A percentile compares a stretch with the other conserved stretches of the same genome.
phyloP scores from a whole-genome alignment of 192 early-diverging fungal genomes.

The Podila minutissima region DNA sequence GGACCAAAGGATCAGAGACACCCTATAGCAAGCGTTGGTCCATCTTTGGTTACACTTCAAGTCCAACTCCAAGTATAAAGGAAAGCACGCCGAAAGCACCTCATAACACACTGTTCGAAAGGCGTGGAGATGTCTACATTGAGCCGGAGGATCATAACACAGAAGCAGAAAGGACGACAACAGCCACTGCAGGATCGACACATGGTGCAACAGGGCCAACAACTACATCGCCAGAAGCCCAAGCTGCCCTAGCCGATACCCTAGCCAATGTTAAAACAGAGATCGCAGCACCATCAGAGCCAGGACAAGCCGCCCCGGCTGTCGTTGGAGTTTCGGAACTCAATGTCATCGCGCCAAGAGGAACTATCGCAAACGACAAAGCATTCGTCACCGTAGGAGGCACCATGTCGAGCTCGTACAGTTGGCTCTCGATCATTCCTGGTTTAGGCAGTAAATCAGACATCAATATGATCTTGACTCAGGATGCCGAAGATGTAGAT shows the following conservation, averaged over 20 bases:
- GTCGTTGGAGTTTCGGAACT: constrained; percentile 28
- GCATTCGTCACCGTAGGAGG: neutral
- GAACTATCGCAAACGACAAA: neutral
- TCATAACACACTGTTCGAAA: constrained; percentile 2
- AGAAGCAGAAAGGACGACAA: neutral
- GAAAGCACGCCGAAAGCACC: neutral
- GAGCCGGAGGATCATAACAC: constrained; percentile 16
- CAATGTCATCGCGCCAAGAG: constrained; percentile 12
- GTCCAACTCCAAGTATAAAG: neutral
- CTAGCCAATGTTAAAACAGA: neutral
- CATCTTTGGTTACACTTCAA: constrained; percentile 23
- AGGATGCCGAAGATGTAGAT: constrained; percentile 12
- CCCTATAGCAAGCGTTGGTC: constrained; percentile 35
- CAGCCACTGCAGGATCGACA: neutral
- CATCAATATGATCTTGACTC: neutral
- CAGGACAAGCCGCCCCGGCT: constrained; percentile 10
- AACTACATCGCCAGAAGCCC: neutral
- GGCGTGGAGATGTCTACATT: constrained; percentile 31
- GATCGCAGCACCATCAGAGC: neutral
- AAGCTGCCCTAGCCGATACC: neutral
- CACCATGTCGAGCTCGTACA: constrained; percentile 21
- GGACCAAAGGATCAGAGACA: neutral
- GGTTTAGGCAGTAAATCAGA: constrained; percentile 22
- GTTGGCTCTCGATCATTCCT: constrained; percentile 46
- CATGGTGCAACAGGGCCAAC: neutral